Percentiles rank a stretch among this genome's conserved stretches.
phyloP scores from a whole-genome alignment of 352 stramenopile species.

The Pythium chondricola region DNA sequence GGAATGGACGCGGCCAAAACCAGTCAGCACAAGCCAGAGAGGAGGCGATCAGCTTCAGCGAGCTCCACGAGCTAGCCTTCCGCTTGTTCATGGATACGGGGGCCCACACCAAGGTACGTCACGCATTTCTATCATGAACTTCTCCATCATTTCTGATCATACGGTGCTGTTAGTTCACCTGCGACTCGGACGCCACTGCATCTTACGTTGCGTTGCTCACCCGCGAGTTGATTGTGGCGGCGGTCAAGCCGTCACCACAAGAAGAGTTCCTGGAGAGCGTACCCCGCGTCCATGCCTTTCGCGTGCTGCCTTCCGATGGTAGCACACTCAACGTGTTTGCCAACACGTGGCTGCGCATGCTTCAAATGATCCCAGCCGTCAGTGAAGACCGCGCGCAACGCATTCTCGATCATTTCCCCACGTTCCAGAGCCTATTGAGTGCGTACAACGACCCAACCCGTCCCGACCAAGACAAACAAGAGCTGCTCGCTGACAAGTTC shows the following conservation, averaged over 20 bases:
- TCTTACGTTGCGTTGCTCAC: conserved; percentile 49
- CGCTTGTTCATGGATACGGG: conserved; percentile 59
- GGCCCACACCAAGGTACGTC: conserved; percentile 40
- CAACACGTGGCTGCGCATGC: conserved; percentile 74
- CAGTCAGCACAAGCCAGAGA: neutral
- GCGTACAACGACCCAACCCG: conserved; percentile 36
- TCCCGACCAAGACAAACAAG: conserved; percentile 34
- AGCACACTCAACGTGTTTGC: conserved; percentile 38
- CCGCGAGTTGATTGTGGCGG: conserved; percentile 43
- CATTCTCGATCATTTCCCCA: conserved; percentile 58
- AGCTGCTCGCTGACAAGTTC: conserved; percentile 52
- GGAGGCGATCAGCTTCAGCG: conserved; percentile 31
- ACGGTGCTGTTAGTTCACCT: conserved; percentile 56
- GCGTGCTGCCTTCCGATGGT: conserved; percentile 29
- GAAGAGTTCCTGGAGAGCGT: conserved; percentile 58
- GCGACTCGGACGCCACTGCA: conserved; percentile 42
- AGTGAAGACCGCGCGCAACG: conserved; percentile 67
- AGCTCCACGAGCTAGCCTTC: conserved; percentile 57
- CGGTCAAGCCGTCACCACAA: conserved; percentile 25
- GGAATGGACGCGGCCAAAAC: too few species aligned
- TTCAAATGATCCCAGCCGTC: conserved; percentile 67
- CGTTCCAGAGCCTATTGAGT: conserved; percentile 38
- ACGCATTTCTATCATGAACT: neutral
- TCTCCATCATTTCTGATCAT: too few species aligned
- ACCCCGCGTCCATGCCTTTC: conserved; percentile 52